Conservation (phyloP, 2,329 filamentous ascomycete genomes). For the Fusarium bulbicola region DNA sequence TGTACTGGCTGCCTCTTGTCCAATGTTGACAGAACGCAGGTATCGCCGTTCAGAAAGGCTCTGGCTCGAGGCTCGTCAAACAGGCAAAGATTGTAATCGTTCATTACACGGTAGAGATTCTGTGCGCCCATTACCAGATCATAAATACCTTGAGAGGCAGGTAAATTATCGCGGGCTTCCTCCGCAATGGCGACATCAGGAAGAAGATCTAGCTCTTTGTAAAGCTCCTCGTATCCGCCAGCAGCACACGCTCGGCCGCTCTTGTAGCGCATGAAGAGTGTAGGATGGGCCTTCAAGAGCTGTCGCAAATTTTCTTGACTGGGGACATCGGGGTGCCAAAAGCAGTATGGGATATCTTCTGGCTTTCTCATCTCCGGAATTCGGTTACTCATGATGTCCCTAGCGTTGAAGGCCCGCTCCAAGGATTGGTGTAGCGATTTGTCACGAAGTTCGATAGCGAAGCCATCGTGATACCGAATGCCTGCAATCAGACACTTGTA, state of each 20-base stretch:
- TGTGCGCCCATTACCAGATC: slow-evolving; percentile 42
- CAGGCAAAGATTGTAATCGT: slow-evolving; percentile 46
- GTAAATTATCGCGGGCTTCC: slow-evolving; percentile 48
- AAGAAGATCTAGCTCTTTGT: slow-evolving; percentile 48
- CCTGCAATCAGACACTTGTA: background rate
- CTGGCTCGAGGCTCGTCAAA: background rate
- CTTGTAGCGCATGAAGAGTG: slow-evolving; percentile 49
- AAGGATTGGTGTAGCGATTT: background rate
- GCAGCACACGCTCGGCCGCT: slow-evolving; percentile 52
- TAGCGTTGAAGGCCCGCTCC: slow-evolving; percentile 40
- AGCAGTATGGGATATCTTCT: slow-evolving; percentile 50
- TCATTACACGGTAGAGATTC: slow-evolving; percentile 46
- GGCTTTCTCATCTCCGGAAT: slow-evolving; percentile 42
- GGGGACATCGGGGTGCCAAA: slow-evolving; percentile 52
- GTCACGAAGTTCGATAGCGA: background rate
- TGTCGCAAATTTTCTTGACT: slow-evolving; percentile 48
- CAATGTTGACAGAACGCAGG: background rate
- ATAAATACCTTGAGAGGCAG: slow-evolving; percentile 40
- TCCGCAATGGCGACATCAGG: slow-evolving; percentile 53
- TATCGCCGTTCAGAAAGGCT: slow-evolving; percentile 25
- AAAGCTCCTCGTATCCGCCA: slow-evolving; percentile 49
- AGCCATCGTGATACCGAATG: background rate
- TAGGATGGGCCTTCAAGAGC: slow-evolving; percentile 39
- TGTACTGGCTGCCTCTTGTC: background rate
- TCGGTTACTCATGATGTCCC: slow-evolving; percentile 49